phyloP scores from a whole-genome alignment of 129 eudicot species.

The Calendula officinalis region DNA sequence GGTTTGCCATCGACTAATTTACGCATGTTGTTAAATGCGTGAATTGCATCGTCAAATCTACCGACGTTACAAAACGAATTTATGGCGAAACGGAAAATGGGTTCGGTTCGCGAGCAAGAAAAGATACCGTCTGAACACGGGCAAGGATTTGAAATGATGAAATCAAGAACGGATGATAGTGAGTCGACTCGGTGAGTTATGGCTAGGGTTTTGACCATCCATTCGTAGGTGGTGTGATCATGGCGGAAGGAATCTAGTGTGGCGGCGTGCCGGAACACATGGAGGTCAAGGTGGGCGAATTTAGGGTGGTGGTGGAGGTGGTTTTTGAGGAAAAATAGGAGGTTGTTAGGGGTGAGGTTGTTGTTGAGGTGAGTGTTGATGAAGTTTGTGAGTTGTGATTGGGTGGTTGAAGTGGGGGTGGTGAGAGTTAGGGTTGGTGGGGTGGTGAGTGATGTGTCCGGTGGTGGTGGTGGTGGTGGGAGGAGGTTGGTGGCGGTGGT shows the following conservation, averaged over 20 bases:
- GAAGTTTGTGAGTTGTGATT: slow-evolving; percentile 51
- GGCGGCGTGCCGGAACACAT: slow-evolving; percentile 75
- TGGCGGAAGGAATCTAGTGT: slow-evolving; percentile 80
- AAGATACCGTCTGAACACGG: slow-evolving; percentile 93
- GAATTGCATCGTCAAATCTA: slow-evolving; percentile 56
- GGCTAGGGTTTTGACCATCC: slow-evolving; percentile 68
- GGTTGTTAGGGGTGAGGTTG: slow-evolving; percentile 55
- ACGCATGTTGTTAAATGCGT: slow-evolving; percentile 58
- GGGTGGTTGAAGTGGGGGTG: slow-evolving; percentile 36
- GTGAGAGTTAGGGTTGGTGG: slow-evolving; percentile 36
- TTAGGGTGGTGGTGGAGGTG: slow-evolving; percentile 78
- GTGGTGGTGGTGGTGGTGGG: slow-evolving; percentile 41
- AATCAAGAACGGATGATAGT: slow-evolving; percentile 41
- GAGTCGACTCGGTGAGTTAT: slow-evolving; percentile 59
- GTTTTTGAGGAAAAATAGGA: slow-evolving; percentile 61
- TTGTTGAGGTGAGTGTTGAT: slow-evolving; percentile 55
- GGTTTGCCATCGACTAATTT: slow-evolving; percentile 78
- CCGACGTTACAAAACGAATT: slow-evolving; percentile 61
- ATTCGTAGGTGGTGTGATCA: slow-evolving; percentile 77
- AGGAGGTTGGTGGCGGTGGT: slow-evolving; percentile 21
- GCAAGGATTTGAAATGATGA: slow-evolving; percentile 76
- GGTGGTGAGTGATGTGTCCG: slow-evolving; percentile 30
- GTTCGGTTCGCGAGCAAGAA: slow-evolving; percentile 66
- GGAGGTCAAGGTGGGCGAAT: slow-evolving; percentile 78
- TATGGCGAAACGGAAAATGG: slow-evolving; percentile 66